Evolutionary conservation across 352 stramenopile genomes (phyloP), one percentile per base, ranked within the genome.

Genomic region (Peronospora farinosa): DNA sequence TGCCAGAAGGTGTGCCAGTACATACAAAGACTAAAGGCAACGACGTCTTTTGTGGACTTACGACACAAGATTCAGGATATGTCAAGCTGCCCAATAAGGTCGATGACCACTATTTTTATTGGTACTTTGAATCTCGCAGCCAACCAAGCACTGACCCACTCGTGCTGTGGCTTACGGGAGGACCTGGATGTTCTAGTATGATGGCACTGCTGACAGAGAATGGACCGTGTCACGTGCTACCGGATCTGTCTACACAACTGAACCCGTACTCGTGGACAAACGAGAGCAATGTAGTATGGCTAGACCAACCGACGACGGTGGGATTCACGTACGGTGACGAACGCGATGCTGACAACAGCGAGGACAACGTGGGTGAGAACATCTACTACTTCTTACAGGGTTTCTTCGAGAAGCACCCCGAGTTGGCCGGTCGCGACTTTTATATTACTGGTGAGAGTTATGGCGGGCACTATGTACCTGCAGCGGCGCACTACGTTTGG

Each of bases 381-480:
- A 79, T 87, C 27, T 87, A 71, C 60, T 70, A 67, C 38, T 89
- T 87, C 51, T 40, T 89, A 12, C 72, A 85, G 17, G 67, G 69
- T 35, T 86, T 84, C 60, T 57, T 88, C 25, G 49, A 66, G 13
- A 68, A 81, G 37, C 77, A 86, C 52, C 76, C 74, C 13, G 63
- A 79, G 51, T 63, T 90, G n/a, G 27, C 59, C 2, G 65, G 56
- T 21, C 71, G 71, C 3, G 63, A 74, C 19, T 78, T 88, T 30
- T 90, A 78, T 66, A 68, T 87, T 39, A 78, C 74, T 11, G 78
- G 78, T 13, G 76, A 89, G 60, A 85, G 69, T 48, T 89, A 87
- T 33, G 78, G 52, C 7, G 75, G 75, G 7, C 78, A 89, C 44
- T 87, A 82, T 48, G 71, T 86, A 0, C 78, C 75, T 19, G 75